Base-by-base conservation (phyloP, 768 basidiomycete genomes). In the Leccinum rimulosum region DNA sequence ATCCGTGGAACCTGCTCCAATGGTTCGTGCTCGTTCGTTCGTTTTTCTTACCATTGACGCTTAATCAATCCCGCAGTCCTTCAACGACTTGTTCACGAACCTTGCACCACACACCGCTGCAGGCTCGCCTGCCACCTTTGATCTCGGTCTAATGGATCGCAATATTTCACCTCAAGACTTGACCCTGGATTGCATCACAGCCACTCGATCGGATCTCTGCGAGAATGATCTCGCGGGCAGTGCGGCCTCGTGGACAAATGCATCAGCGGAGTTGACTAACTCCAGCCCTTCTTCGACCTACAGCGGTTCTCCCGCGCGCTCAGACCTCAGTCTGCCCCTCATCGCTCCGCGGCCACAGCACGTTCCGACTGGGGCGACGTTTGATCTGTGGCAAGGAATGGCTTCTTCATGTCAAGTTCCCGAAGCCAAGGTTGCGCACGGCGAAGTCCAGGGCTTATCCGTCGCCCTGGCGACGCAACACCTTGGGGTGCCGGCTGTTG, bases 251-350 rank as follows among this genome's bases (percentile, higher is more conserved):
- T 68, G 67, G 67, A 19, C 50, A 6, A 49, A 35, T 9, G 27
- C 64, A 57, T 55, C 61, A 66, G 10, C 56, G 22, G 63, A 62
- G 30, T 60, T 67, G 6, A 6, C 66, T 2, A 54, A 65, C 33
- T 77, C 78, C 1, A 67, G 72, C 7, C 70, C 79, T 0, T 79
- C 80, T 0, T 78, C 80, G 2, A 68, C 73, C 6, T 81, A 80
- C 64, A 75, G 78, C 0, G 76, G 77, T 1, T 81, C 81, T 0
- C 78, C 79, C 0, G 67, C 73, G 0, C 73, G 61, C 0, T 69
- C 74, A 3, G 73, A 76, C 14, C 64, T 63, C 50, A 53, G 63
- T 14, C 61, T 74, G 0, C 73, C 73, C 0, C 27, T 75, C 19
- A 25, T 64, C 17, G 74, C 73, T 17, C 74, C 71, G 1, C 69